These are phyloP conservation scores for Halophytophthora batemanensis DNA, from an alignment of 352 stramenopile species.

Conservation along the genomic window DNA sequence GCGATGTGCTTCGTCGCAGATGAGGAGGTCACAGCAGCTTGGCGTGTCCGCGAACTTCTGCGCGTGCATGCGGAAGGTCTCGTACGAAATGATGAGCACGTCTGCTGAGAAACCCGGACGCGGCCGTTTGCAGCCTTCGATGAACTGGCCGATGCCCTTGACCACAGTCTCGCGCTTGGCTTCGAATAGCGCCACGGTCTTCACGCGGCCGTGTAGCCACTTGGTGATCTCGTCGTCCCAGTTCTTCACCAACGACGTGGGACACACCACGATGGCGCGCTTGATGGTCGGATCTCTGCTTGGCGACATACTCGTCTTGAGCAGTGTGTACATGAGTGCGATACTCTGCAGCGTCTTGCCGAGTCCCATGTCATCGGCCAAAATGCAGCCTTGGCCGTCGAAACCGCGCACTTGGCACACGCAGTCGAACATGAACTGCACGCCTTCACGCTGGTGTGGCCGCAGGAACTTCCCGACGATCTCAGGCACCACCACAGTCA, in stretches of 20 bases:
- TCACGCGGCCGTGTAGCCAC: slow-evolving; percentile 81
- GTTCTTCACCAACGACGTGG: slow-evolving; percentile 87
- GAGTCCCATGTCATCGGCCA: slow-evolving; percentile 88
- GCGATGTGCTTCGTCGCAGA: slow-evolving; percentile 98
- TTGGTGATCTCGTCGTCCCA: slow-evolving; percentile 90
- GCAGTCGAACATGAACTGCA: slow-evolving; percentile 98
- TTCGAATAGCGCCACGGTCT: slow-evolving; percentile 82
- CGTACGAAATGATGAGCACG: slow-evolving; percentile 87
- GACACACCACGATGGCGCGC: slow-evolving; percentile 77
- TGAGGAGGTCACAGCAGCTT: slow-evolving; percentile 92
- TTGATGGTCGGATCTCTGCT: slow-evolving; percentile 60
- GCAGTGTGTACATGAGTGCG: slow-evolving; percentile 80
- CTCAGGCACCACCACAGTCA: slow-evolving; percentile 79
- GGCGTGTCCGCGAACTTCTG: slow-evolving; percentile 87
- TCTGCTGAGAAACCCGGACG: slow-evolving; percentile 52
- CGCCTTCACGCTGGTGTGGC: slow-evolving; percentile 94
- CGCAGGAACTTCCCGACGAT: slow-evolving; percentile 94
- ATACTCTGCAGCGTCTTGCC: slow-evolving; percentile 89
- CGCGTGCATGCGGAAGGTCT: slow-evolving; percentile 93
- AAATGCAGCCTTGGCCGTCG: slow-evolving; percentile 81
- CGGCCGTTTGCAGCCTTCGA: slow-evolving; percentile 72
- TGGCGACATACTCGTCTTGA: slow-evolving; percentile 60
- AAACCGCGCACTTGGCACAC: slow-evolving; percentile 74
- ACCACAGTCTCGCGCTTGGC: slow-evolving; percentile 79
- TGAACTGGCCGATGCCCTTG: slow-evolving; percentile 79